Evolutionary conservation across 2,329 filamentous ascomycete species (phyloP).

Genomic region (Fusarium succisae): DNA sequence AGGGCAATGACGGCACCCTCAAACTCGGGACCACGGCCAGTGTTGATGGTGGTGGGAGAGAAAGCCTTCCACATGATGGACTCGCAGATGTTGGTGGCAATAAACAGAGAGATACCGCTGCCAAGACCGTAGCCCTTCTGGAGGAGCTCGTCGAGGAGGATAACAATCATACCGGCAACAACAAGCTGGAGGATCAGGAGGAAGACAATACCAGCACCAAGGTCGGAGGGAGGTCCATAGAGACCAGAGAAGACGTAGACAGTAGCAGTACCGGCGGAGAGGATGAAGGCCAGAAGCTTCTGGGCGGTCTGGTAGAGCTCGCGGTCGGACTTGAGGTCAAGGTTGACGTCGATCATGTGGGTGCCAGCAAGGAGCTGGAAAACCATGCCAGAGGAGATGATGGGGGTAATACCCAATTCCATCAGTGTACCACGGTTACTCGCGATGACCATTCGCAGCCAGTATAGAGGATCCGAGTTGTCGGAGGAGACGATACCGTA

Average conservation of each 20-base stretch:
- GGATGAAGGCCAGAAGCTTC: constrained; percentile 97
- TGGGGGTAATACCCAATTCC: constrained; percentile 97
- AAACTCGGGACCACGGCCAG: constrained; percentile 97
- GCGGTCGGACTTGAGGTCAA: constrained; percentile 99
- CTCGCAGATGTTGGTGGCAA: constrained; percentile 99
- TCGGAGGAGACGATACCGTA: constrained; percentile 99
- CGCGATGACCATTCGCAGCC: constrained; percentile 99
- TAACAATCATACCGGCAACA: constrained; percentile 97
- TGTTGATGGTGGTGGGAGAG: constrained; percentile 99
- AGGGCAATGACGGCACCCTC: constrained; percentile 98
- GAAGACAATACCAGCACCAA: constrained; percentile 97
- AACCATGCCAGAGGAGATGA: constrained; percentile 99
- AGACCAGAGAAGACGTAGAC: constrained; percentile 99
- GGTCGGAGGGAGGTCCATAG: constrained; percentile 95
- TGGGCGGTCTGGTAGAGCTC: constrained; percentile 99
- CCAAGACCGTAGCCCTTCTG: constrained; percentile 99
- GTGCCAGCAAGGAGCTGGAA: constrained; percentile 99
- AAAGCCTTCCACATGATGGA: constrained; percentile 99
- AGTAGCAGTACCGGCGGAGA: constrained; percentile 96
- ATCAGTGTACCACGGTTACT: constrained; percentile 97
- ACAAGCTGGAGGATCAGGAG: constrained; percentile 98
- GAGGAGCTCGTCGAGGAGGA: constrained; percentile 97
- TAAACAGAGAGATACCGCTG: constrained; percentile 98
- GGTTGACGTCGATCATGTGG: constrained; percentile 99
- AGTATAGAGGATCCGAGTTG: constrained; percentile 98